Evolutionary conservation across 1,284 basidiomycete species (phyloP), one percentile per base, ranked within the genome.

Genomic region (Ceraceosorus guamensis): DNA sequence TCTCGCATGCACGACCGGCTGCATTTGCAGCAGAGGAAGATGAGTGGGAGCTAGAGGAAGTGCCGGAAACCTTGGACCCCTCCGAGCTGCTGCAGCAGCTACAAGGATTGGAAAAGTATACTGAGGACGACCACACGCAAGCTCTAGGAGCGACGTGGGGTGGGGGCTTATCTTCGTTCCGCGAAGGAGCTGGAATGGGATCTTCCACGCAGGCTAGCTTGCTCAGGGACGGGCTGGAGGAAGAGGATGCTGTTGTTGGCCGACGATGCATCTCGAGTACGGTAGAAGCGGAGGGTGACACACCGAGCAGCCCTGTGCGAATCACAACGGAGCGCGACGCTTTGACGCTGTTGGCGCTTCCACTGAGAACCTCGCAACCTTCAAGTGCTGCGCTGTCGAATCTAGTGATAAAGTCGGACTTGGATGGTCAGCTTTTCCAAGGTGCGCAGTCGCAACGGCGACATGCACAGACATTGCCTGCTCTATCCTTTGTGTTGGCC

Each of bases 61-160:
- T 96, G 1, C 84, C 86, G 0, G 92, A 97, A 78, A 92, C 89
- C 4, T 79, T 96, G 53, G 87, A 91, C 65, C 85, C 89, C 1
- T 87, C 85, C 0, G 87, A 90, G 68, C 81, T 95, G 14, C 83
- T 83, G 67, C 79, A 81, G 10, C 87, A 93, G 63, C 82, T 87
- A n/a, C 88, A 91, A 68, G 79, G 84, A 5, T 78, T 91, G 51
- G 88, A 91, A 71, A 91, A 91, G 77, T 91, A 88, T 76, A 91
- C 89, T 0, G 77, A 80, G 3, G 80, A 83, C 24, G 72, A 87
- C 50, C 79, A 78, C 8, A n/a, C 37, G 8, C 8, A 41, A 8
- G 37, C 37, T 8, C 37, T 41, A 8, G n/a, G 37, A 8, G 37
- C 44, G 5, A 46, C 44, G n/a, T 8, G 44, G 8, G 44, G 44